A percentile compares a stretch with the other conserved stretches of the same genome.
phyloP scores from a whole-genome alignment of 2,329 filamentous ascomycete genomes.

The Rhynchosporium secalis region DNA sequence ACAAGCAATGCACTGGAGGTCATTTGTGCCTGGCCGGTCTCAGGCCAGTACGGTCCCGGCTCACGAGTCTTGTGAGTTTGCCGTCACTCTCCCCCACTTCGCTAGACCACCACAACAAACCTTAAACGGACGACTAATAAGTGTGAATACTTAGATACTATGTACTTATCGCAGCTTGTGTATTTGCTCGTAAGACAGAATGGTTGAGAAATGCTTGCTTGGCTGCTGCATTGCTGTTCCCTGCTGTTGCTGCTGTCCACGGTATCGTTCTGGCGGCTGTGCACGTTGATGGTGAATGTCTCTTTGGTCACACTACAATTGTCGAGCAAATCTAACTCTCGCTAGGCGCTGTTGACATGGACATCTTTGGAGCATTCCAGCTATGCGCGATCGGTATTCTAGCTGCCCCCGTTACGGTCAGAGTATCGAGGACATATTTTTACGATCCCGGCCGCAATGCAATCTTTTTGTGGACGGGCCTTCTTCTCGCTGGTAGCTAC shows the following conservation, averaged over 20 bases:
- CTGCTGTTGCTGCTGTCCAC: slow-evolving; percentile 64
- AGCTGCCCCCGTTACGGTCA: slow-evolving; percentile 62
- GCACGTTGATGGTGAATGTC: slow-evolving; percentile 56
- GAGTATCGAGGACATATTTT: slow-evolving; percentile 64
- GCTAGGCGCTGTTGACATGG: slow-evolving; percentile 64
- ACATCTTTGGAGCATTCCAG: slow-evolving; percentile 68
- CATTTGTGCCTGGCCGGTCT: slow-evolving; percentile 57
- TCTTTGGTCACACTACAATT: neutral
- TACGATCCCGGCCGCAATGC: slow-evolving; percentile 62
- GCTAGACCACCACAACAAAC: neutral
- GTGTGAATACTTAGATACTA: slow-evolving; percentile 53
- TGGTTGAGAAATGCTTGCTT: slow-evolving; percentile 65
- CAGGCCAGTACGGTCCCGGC: slow-evolving; percentile 57
- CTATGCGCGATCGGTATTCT: slow-evolving; percentile 66
- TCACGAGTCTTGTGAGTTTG: slow-evolving; percentile 51
- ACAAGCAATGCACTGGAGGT: slow-evolving; percentile 44
- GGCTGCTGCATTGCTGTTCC: slow-evolving; percentile 61
- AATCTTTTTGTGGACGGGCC: slow-evolving; percentile 65
- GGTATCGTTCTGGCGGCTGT: slow-evolving; percentile 59
- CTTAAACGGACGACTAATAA: slow-evolving; percentile 2
- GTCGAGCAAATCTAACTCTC: neutral
- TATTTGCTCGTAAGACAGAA: slow-evolving; percentile 60
- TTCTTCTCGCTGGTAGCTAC: slow-evolving; percentile 47
- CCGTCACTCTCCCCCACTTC: slow-evolving; percentile 7
- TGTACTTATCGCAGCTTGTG: slow-evolving; percentile 60